Conservation (phyloP, 768 basidiomycete species). For the Serendipita sp. region DNA sequence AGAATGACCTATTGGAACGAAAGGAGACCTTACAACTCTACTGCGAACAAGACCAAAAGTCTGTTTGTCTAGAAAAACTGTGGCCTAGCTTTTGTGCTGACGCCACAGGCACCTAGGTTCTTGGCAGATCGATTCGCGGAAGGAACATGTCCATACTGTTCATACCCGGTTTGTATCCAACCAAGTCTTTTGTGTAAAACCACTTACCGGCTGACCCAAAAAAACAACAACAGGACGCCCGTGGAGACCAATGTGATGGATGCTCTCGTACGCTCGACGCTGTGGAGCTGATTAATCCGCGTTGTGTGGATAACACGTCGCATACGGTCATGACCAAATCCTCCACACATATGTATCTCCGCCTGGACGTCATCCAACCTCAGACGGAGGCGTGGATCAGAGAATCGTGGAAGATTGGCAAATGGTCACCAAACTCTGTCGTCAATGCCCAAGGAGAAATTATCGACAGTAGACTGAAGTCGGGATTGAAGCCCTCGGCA, state of each 20-base stretch:
- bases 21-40: slow-evolving; percentile 88
- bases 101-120: slow-evolving; percentile 36
- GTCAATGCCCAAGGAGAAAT: slow-evolving; percentile 79
- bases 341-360: slow-evolving; percentile 85
- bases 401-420: slow-evolving; percentile 57
- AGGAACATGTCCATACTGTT: slow-evolving; percentile 92
- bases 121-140: slow-evolving; percentile 95
- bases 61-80: slow-evolving; percentile 13
- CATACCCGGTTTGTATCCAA: slow-evolving; percentile 44
- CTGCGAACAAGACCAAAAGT: slow-evolving; percentile 84
- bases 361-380: slow-evolving; percentile 68
- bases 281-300: slow-evolving; percentile 84
- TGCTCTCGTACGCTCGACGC: slow-evolving; percentile 89
- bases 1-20: slow-evolving; percentile 59
- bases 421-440: slow-evolving; percentile 86
- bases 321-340: slow-evolving; percentile 61
- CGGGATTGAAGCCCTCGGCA: slow-evolving; percentile 74
- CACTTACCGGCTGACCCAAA: not conserved
- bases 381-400: slow-evolving; percentile 79
- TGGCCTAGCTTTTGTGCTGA: not conserved
- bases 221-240: slow-evolving; percentile 50
- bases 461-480: slow-evolving; percentile 74
- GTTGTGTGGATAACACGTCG: slow-evolving; percentile 71
- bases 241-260: slow-evolving; percentile 94
- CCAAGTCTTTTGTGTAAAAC: not conserved